These are phyloP conservation scores for Boletus austroedulis DNA, from an alignment of 1,284 basidiomycete species.

Conservation along the genomic window DNA sequence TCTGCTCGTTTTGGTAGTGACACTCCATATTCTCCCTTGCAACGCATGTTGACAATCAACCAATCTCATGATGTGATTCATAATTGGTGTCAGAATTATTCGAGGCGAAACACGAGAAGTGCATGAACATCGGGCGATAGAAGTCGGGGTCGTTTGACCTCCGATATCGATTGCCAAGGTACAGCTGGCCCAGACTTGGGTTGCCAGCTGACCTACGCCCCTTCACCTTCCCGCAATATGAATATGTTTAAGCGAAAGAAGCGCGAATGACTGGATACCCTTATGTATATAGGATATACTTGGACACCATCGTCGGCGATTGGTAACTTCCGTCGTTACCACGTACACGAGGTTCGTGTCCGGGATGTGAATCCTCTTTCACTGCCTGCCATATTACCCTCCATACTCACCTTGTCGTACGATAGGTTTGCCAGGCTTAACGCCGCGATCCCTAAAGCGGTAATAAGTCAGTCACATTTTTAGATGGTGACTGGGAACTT, in stretches of 20 bases:
- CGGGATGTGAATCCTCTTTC: neutral
- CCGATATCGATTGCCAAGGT: slow-evolving; percentile 20
- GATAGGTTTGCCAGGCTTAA: neutral
- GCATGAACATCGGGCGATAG: slow-evolving; percentile 11
- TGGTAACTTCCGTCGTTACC: slow-evolving; percentile 21
- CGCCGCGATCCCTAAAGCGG: slow-evolving; percentile 2
- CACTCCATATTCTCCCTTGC: no score
- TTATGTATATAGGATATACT: slow-evolving; percentile 8
- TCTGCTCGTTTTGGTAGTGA: neutral
- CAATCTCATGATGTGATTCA: neutral
- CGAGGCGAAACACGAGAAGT: slow-evolving; percentile 3
- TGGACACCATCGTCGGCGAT: slow-evolving; percentile 18
- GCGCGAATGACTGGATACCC: neutral
- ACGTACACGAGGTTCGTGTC: slow-evolving; percentile 6
- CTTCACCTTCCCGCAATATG: neutral
- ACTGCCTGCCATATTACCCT: neutral
- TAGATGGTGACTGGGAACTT: neutral
- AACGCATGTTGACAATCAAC: neutral
- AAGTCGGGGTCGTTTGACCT: slow-evolving; percentile 27
- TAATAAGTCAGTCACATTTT: slow-evolving; percentile 9
- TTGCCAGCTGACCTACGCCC: neutral
- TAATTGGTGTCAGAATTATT: neutral
- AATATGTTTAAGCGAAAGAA: slow-evolving; percentile 8
- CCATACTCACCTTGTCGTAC: neutral
- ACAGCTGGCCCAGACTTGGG: neutral